Conservation (phyloP, 148 eudicot species). For the Rhododendron molle region DNA sequence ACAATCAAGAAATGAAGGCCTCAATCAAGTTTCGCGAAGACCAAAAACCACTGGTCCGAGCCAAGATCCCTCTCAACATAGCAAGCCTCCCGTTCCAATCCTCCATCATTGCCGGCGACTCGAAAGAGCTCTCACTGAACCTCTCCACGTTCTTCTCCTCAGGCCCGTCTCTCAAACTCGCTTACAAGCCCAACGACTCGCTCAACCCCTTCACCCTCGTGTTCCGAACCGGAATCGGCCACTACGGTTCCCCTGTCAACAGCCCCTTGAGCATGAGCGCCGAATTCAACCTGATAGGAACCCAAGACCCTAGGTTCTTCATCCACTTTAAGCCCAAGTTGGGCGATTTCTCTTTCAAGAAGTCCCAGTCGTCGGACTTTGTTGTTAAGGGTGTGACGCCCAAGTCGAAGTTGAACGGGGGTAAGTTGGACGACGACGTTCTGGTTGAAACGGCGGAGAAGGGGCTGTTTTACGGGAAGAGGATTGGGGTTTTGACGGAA, state of each 20-base stretch:
- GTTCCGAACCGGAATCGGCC: constrained; percentile 67
- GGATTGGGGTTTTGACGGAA: constrained; percentile 22
- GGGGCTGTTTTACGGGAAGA: constrained; percentile 15
- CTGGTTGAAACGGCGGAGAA: constrained; percentile 26
- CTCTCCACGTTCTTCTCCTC: constrained; percentile 63
- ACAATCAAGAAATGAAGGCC: constrained; percentile 57
- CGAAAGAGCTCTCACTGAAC: constrained; percentile 58
- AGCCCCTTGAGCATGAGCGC: constrained; percentile 83
- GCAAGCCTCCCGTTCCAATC: constrained; percentile 69
- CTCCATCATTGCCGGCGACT: constrained; percentile 51
- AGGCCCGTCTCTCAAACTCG: constrained; percentile 62
- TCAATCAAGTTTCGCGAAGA: constrained; percentile 84
- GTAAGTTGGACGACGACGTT: constrained; percentile 27
- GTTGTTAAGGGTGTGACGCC: constrained; percentile 3
- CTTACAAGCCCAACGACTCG: constrained; percentile 78
- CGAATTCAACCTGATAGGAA: constrained; percentile 54
- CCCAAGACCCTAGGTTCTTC: constrained; percentile 54
- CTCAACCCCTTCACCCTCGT: constrained; percentile 55
- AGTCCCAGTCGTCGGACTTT: constrained; percentile 46
- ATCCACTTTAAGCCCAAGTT: constrained; percentile 67
- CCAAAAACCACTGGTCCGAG: constrained; percentile 61
- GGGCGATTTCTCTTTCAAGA: constrained; percentile 68
- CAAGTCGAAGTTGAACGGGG: constrained; percentile 25
- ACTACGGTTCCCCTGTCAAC: constrained; percentile 60
- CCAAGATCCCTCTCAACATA: constrained; percentile 74